A percentile compares a stretch with the other conserved stretches of the same genome.
Conservation (phyloP, 768 basidiomycete genomes). For the Phlebiopsis gigantea region DNA sequence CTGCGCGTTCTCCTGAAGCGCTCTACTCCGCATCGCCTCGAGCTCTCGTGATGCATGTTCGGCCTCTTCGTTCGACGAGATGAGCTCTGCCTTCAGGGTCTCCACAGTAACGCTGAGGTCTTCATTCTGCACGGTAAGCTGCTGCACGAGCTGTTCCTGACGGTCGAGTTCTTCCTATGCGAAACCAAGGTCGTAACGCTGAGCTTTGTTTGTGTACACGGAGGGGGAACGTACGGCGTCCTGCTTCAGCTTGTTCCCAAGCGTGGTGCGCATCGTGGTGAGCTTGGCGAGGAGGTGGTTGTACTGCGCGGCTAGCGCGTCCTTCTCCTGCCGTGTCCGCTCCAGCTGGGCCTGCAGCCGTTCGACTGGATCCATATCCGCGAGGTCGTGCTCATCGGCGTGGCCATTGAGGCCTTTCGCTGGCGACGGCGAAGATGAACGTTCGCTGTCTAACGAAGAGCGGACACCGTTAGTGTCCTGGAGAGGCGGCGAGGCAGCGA, state of each 20-base stretch:
- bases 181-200: conserved; percentile 10
- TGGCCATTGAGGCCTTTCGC: conserved; percentile 22
- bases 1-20: conserved; percentile 62
- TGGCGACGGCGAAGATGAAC: conserved; percentile 20
- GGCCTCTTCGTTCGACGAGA: conserved; percentile 69
- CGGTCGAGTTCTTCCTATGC: conserved; percentile 96
- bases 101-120: conserved; percentile 67
- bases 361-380: conserved; percentile 43
- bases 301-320: conserved; percentile 81
- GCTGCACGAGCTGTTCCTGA: conserved; percentile 77
- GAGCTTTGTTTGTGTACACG: background rate
- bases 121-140: conserved; percentile 72
- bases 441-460: conserved; percentile 24
- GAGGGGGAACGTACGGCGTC: conserved; percentile 71
- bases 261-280: conserved; percentile 86
- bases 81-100: conserved; percentile 76
- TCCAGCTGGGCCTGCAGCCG: conserved; percentile 73
- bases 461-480: conserved; percentile 12
- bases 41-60: conserved; percentile 68
- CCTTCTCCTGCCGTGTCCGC: conserved; percentile 78
- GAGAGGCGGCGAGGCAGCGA: background rate
- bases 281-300: conserved; percentile 81
- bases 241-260: conserved; percentile 92
- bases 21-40: conserved; percentile 56
- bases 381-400: conserved; percentile 27